A percentile compares a stretch with the other conserved stretches of the same genome.
phyloP scores from a whole-genome alignment of 495 filamentous ascomycete genomes.

The Xylaria palmicola region DNA sequence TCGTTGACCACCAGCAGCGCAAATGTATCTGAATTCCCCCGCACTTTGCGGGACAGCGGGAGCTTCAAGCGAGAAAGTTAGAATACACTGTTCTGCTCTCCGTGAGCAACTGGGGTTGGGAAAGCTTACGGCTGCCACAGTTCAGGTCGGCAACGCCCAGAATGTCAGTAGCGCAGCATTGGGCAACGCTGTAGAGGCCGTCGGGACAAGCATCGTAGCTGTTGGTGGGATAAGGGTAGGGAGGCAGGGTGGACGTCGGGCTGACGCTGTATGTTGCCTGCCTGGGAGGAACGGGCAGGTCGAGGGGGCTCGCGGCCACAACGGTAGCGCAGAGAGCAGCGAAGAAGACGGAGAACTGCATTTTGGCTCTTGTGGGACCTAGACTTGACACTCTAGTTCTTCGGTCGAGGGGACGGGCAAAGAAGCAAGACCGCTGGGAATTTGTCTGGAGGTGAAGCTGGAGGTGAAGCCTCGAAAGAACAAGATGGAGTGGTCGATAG shows the following conservation, averaged over 20 bases:
- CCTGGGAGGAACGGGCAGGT: neutral
- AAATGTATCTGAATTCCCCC: constrained; percentile 7
- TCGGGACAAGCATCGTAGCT: constrained; percentile 8
- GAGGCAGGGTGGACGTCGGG: neutral
- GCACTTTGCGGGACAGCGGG: neutral
- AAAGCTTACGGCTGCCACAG: constrained; percentile 37
- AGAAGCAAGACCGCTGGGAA: neutral
- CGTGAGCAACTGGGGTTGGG: neutral
- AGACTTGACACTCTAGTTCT: neutral
- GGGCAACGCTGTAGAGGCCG: constrained; percentile 23
- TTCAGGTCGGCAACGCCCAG: constrained; percentile 43
- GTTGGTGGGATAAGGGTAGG: neutral
- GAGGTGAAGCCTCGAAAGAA: no score
- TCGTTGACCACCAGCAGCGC: constrained; percentile 8
- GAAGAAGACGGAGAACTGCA: constrained; percentile 5
- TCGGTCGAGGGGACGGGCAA: neutral
- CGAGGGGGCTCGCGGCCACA: constrained; percentile 4
- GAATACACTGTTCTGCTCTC: neutral
- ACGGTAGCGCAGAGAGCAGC: constrained; percentile 5
- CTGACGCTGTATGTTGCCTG: neutral
- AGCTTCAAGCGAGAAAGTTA: constrained; percentile 1
- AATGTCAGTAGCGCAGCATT: constrained; percentile 45
- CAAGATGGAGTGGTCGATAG: neutral
- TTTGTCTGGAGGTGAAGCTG: neutral
- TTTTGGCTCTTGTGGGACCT: constrained; percentile 1